These are phyloP conservation scores for Albugo laibachii DNA, from an alignment of 352 stramenopile species.

Conservation along the genomic window DNA sequence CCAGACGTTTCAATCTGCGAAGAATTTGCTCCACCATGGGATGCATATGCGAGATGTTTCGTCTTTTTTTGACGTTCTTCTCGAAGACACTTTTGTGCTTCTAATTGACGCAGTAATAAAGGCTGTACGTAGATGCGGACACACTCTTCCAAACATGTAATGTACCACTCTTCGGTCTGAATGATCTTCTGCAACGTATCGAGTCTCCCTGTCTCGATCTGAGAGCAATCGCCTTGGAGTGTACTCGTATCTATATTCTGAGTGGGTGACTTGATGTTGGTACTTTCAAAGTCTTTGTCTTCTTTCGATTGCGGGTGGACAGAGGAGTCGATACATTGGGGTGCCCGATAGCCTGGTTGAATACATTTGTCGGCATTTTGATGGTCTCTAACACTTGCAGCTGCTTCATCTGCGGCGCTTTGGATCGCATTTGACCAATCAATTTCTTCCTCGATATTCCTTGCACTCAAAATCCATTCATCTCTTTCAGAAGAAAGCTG, in stretches of 20 bases:
- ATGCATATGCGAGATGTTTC: background rate
- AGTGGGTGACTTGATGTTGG: background rate
- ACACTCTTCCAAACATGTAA: conserved; percentile 62
- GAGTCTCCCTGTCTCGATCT: no score
- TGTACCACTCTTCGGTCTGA: conserved; percentile 67
- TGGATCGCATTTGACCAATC: conserved; percentile 48
- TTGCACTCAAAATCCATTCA: conserved; percentile 57
- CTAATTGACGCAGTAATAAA: conserved; percentile 51
- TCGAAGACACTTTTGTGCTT: conserved; percentile 40
- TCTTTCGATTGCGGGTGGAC: background rate
- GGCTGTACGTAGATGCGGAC: conserved; percentile 71
- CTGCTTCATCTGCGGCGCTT: conserved; percentile 39
- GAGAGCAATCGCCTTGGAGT: no score
- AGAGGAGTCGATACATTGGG: conserved; percentile 7
- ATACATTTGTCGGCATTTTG: background rate
- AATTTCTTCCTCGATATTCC: conserved; percentile 34
- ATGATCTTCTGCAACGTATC: conserved; percentile 66
- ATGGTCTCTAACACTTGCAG: conserved; percentile 3
- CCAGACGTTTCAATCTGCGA: no score
- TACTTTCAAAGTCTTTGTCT: background rate
- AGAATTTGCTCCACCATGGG: no score
- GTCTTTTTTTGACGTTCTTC: conserved; percentile 39
- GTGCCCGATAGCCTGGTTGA: conserved; percentile 3
- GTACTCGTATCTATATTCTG: no score
- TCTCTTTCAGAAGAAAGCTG: conserved; percentile 8